Evolutionary conservation across 495 filamentous ascomycete species (phyloP).

Genomic region (Aspergillus sclerotiicarbonarius): DNA sequence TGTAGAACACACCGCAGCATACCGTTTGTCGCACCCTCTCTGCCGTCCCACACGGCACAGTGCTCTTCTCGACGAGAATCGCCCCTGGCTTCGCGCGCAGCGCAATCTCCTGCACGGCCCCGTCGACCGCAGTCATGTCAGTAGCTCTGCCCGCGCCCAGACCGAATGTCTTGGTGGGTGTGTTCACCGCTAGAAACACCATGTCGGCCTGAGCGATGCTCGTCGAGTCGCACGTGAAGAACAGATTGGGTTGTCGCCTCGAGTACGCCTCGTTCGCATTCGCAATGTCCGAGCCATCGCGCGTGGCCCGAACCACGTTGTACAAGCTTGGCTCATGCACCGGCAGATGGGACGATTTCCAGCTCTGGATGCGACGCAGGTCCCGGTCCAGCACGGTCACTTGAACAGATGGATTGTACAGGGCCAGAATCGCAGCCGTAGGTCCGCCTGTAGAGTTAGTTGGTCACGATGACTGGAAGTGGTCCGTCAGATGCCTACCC

Average conservation of each 20-base stretch:
- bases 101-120: conserved; percentile 65
- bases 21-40: conserved; percentile 66
- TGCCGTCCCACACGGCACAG: conserved; percentile 77
- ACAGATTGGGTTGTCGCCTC: conserved; percentile 54
- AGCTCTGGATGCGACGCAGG: conserved; percentile 59
- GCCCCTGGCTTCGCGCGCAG: conserved; percentile 61
- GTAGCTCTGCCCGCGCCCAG: conserved; percentile 69
- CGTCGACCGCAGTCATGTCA: conserved; percentile 71
- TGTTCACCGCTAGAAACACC: conserved; percentile 78
- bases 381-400: conserved; percentile 75
- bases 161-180: conserved; percentile 72
- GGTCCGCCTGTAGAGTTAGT: conserved; percentile 58
- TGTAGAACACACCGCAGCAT: conserved; percentile 38
- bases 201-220: conserved; percentile 68
- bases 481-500: conserved; percentile 39
- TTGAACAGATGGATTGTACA: conserved; percentile 62
- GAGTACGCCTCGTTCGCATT: neutral
- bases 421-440: conserved; percentile 71
- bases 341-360: conserved; percentile 72
- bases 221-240: conserved; percentile 65
- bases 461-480: neutral
- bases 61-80: conserved; percentile 82
- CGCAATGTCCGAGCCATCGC: conserved; percentile 51
- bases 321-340: conserved; percentile 74
- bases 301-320: conserved; percentile 61